Conservation (phyloP, 1,284 basidiomycete genomes). For the Tranzscheliella williamsii region DNA sequence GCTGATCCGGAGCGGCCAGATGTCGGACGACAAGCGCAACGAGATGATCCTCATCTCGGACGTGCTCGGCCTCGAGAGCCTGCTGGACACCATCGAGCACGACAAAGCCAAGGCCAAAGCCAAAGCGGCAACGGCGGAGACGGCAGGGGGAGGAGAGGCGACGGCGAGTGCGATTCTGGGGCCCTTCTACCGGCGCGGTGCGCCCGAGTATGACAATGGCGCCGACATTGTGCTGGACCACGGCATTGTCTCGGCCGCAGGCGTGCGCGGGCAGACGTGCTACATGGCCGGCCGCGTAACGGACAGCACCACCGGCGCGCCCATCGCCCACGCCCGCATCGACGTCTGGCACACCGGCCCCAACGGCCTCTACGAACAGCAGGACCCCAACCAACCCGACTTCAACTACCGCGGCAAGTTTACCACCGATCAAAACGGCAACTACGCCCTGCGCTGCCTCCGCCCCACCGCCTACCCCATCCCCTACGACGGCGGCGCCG, state of each 20-base stretch:
- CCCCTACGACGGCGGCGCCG: slow-evolving; percentile 61
- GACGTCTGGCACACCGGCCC: slow-evolving; percentile 62
- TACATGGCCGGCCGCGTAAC: slow-evolving; percentile 57
- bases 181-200: slow-evolving; percentile 59
- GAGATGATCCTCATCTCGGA: slow-evolving; percentile 62
- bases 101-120: slow-evolving; percentile 10
- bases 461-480: slow-evolving; percentile 62
- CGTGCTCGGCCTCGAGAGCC: slow-evolving; percentile 61
- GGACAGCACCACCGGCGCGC: slow-evolving; percentile 55
- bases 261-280: slow-evolving; percentile 52
- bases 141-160: slow-evolving; percentile 4
- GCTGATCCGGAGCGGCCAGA: slow-evolving; percentile 60
- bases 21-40: slow-evolving; percentile 60
- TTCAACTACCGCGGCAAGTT: slow-evolving; percentile 59
- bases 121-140: slow-evolving; percentile 15
- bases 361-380: slow-evolving; percentile 62
- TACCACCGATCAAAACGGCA: slow-evolving; percentile 58
- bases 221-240: slow-evolving; percentile 44
- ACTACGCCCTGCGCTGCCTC: slow-evolving; percentile 57
- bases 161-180: slow-evolving; percentile 60
- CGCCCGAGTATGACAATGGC: slow-evolving; percentile 56
- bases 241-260: slow-evolving; percentile 49
- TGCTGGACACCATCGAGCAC: slow-evolving; percentile 54
- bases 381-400: slow-evolving; percentile 60
- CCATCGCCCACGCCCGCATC: slow-evolving; percentile 57